phyloP scores from a whole-genome alignment of 495 filamentous ascomycete genomes.

The Platismatia glauca region DNA sequence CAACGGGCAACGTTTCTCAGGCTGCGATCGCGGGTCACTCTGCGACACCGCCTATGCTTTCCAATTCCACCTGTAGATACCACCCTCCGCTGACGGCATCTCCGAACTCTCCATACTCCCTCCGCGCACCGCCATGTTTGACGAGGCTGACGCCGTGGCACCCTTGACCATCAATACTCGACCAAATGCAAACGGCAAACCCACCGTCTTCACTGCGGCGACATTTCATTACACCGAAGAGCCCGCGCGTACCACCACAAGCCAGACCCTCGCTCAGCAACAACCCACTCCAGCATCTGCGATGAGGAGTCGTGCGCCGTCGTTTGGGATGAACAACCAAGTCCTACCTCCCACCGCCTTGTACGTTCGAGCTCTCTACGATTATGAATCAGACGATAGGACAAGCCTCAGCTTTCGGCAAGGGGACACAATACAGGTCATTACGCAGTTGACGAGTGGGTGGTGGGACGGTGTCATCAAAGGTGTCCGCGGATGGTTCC shows the following conservation, averaged over 20 bases:
- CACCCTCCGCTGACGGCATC: constrained; percentile 60
- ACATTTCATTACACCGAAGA: constrained; percentile 41
- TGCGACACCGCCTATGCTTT: constrained; percentile 9
- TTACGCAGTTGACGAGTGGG: constrained; percentile 93
- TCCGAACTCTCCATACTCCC: constrained; percentile 55
- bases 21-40: constrained; percentile 5
- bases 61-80: constrained; percentile 6
- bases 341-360: constrained; percentile 63
- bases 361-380: constrained; percentile 92
- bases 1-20: neutral
- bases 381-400: constrained; percentile 93
- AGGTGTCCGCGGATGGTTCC: constrained; percentile 92
- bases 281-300: constrained; percentile 19
- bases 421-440: constrained; percentile 94
- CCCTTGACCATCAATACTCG: constrained; percentile 21
- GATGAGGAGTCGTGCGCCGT: constrained; percentile 24
- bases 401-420: constrained; percentile 93
- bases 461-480: constrained; percentile 99
- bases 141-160: constrained; percentile 10
- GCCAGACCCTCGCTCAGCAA: constrained; percentile 23
- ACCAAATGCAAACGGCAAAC: constrained; percentile 18
- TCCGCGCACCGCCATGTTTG: constrained; percentile 15
- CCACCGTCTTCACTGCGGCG: constrained; percentile 28
- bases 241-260: constrained; percentile 27
- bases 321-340: constrained; percentile 57